phyloP scores from a whole-genome alignment of 805 yeast genomes.

The Trichomonascus vanleenenianus region DNA sequence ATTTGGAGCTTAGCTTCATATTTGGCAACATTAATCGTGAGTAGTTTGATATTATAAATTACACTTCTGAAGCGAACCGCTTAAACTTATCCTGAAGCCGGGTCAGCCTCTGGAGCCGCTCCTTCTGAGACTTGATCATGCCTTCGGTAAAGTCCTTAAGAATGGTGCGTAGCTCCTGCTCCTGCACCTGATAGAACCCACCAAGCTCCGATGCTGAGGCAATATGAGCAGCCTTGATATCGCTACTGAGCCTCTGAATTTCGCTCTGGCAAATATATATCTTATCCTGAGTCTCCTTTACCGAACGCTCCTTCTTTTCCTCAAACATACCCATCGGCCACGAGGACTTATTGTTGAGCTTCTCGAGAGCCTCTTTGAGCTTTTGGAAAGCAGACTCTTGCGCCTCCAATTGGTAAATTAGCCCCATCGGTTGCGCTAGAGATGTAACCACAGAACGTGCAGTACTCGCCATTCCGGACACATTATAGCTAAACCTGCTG shows the following conservation, averaged over 20 bases:
- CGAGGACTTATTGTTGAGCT: constrained; percentile 18
- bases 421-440: constrained; percentile 22
- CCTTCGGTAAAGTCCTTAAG: constrained; percentile 16
- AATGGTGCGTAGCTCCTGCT: constrained; percentile 22
- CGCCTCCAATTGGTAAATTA: constrained; percentile 21
- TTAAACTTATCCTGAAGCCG: constrained; percentile 1
- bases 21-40: neutral
- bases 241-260: constrained; percentile 24
- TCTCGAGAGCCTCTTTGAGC: constrained; percentile 18
- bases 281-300: constrained; percentile 23
- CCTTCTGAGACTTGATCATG: constrained; percentile 18
- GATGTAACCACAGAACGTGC: constrained; percentile 20
- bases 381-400: constrained; percentile 17
- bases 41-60: neutral
- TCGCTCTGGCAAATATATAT: constrained; percentile 24
- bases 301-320: constrained; percentile 27
- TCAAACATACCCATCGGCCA: constrained; percentile 30
- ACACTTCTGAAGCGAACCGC: neutral
- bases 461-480: constrained; percentile 5
- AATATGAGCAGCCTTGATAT: constrained; percentile 28
- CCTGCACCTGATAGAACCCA: constrained; percentile 30
- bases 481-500: constrained; percentile 2
- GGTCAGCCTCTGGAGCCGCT: constrained; percentile 15
- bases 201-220: constrained; percentile 33
- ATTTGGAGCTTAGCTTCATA: too few species aligned